Conservation (phyloP, 2,329 filamentous ascomycete species). For the Aspergillus niger region DNA sequence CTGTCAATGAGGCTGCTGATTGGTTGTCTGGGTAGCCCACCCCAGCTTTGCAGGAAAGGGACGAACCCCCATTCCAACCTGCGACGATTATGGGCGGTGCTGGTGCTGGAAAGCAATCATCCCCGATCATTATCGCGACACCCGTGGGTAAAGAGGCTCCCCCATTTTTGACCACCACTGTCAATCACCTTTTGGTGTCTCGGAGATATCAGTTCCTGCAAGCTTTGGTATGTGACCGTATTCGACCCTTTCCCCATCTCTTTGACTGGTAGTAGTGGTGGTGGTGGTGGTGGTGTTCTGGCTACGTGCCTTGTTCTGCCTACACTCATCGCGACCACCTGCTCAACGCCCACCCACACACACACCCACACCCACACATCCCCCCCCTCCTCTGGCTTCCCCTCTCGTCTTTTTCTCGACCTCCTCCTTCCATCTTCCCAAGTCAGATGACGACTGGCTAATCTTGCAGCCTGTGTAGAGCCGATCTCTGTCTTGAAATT, state of each 20-base stretch:
- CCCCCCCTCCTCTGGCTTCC: slow-evolving; percentile 4
- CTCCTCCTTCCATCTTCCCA: slow-evolving; percentile 6
- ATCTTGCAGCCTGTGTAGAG: slow-evolving; percentile 22
- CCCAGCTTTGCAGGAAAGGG: slow-evolving; percentile 8
- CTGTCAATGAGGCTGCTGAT: slow-evolving; percentile 1
- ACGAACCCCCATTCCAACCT: slow-evolving; percentile 2
- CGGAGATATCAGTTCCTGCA: not conserved
- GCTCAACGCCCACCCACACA: slow-evolving; percentile 4
- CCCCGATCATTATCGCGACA: slow-evolving; percentile 1
- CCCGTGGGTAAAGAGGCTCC: not conserved
- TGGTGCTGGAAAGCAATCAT: not conserved
- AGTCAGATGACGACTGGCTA: slow-evolving; percentile 25
- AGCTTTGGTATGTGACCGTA: slow-evolving; percentile 16
- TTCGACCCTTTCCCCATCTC: not conserved
- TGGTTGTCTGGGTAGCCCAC: slow-evolving; percentile 9
- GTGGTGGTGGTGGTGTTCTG: not conserved
- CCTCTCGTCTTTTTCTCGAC: slow-evolving; percentile 6
- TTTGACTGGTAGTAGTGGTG: too few relatives aligned
- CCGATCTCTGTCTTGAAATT: slow-evolving; percentile 18
- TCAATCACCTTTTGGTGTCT: not conserved
- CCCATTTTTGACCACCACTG: slow-evolving; percentile 1
- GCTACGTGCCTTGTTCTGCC: not conserved
- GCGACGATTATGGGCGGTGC: not conserved
- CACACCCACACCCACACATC: slow-evolving; percentile 12
- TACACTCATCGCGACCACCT: slow-evolving; percentile 2